phyloP scores from a whole-genome alignment of 1,284 basidiomycete species.

The Coniophora puteana region DNA sequence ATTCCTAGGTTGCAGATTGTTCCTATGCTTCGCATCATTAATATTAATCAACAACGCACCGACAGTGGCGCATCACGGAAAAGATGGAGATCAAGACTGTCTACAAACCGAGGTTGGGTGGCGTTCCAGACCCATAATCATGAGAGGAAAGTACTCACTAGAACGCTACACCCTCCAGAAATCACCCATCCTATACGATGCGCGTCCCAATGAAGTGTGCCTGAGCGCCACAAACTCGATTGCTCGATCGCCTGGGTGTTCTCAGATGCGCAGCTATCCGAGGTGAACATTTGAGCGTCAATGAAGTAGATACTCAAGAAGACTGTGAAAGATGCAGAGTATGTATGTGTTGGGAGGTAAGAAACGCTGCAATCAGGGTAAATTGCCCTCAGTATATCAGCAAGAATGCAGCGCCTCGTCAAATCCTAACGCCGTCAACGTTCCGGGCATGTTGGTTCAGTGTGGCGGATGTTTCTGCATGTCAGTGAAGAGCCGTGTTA shows the following conservation, averaged over 20 bases:
- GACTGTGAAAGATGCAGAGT: too few relatives aligned
- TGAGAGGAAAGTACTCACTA: too few relatives aligned
- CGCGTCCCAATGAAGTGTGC: constrained; percentile 51
- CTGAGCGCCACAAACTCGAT: constrained; percentile 53
- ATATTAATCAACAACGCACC: constrained; percentile 37
- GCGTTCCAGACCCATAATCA: constrained; percentile 2
- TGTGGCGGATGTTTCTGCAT: too few relatives aligned
- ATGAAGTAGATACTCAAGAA: constrained; percentile 1
- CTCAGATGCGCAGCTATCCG: constrained; percentile 45
- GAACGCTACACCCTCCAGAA: constrained; percentile 56
- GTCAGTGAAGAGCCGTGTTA: too few relatives aligned
- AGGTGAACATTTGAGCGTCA: too few relatives aligned
- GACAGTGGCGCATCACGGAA: constrained; percentile 54
- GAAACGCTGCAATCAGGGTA: too few relatives aligned
- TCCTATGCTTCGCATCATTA: background rate
- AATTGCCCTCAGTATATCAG: too few relatives aligned
- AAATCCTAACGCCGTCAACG: too few relatives aligned
- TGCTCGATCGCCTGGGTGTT: constrained; percentile 54
- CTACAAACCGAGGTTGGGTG: too few relatives aligned
- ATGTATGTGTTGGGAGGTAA: too few relatives aligned
- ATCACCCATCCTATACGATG: constrained; percentile 76
- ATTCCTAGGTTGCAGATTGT: constrained; percentile 36
- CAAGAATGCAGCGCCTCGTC: too few relatives aligned
- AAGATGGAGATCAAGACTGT: constrained; percentile 57
- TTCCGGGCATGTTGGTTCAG: too few relatives aligned